These are phyloP conservation scores for Stagonosporopsis cucurbitacearum DNA, from an alignment of 2,329 filamentous ascomycete species.

Conservation along the genomic window DNA sequence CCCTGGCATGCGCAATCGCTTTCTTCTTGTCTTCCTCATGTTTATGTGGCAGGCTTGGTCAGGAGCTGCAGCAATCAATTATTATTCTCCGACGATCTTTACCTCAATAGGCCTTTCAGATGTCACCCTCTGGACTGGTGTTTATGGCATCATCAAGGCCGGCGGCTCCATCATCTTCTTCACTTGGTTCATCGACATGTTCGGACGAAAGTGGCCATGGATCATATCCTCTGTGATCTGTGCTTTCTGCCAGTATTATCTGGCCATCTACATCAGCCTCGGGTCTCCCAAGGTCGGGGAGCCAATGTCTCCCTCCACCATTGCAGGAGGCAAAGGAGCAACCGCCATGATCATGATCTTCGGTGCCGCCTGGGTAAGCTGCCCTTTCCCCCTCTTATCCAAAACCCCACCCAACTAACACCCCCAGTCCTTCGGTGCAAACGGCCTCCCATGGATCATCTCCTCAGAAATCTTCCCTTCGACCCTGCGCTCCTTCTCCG, in stretches of 20 bases:
- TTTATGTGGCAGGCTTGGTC: constrained; percentile 65
- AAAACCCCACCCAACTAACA: neutral
- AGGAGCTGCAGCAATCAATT: constrained; percentile 63
- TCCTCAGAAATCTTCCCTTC: constrained; percentile 77
- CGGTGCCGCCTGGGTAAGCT: constrained; percentile 19
- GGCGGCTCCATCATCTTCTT: constrained; percentile 72
- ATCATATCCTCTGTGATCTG: constrained; percentile 43
- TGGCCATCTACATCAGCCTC: constrained; percentile 64
- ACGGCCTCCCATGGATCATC: constrained; percentile 77
- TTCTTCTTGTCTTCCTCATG: constrained; percentile 74
- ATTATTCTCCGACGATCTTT: constrained; percentile 77
- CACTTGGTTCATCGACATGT: constrained; percentile 70
- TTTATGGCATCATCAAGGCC: constrained; percentile 76
- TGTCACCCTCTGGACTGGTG: constrained; percentile 60
- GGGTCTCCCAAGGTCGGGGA: constrained; percentile 41
- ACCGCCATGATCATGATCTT: constrained; percentile 53
- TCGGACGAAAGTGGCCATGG: constrained; percentile 57
- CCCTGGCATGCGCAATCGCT: constrained; percentile 60
- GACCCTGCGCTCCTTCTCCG: constrained; percentile 62
- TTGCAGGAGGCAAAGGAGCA: constrained; percentile 49
- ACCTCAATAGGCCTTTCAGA: constrained; percentile 65
- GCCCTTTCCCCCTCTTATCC: neutral
- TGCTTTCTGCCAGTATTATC: constrained; percentile 67
- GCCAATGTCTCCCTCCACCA: constrained; percentile 39
- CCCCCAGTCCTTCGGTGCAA: constrained; percentile 40